Evolutionary conservation across 2,329 filamentous ascomycete species (phyloP), one percentile per base, ranked within the genome.

Genomic region (Aspergillus sp.): DNA sequence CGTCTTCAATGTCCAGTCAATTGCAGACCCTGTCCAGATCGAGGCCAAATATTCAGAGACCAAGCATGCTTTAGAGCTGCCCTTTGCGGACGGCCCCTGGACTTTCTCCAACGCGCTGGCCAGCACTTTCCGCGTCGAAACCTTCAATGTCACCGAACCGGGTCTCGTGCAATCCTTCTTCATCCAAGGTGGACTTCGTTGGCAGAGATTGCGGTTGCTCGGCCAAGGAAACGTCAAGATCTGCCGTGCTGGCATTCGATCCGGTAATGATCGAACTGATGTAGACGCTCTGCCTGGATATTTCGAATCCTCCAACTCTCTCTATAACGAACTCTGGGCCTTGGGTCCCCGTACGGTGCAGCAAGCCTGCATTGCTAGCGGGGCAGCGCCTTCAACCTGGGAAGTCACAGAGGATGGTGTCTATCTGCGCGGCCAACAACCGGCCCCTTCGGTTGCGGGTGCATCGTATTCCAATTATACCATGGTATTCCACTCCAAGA

Each of bases 41-140:
- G 49, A 53, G 34, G 43, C 48, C 7, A 51, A 51, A 37, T 53
- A 53, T 33, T 46, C 45, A 7, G 51, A 53, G 27, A 28, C 51
- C 4, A 40, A 45, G 9, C 5, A 38, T n/a, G 51, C 48, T 8
- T 34, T 51, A n/a, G 43, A 48, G 3, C 34, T 38, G 6, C 42
- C 45, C 11, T 50, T 41, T 27, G 42, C 38, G 5, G 51, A 53
- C 33, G 51, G 51, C 1, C 51, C 51, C 0, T 52, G 47, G 42
- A 46, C 42, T 1, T 53, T 51, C 29, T 33, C 43, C n/a, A 53
- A 47, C 13, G 44, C 47, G 1, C 40, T 53, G 0, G 33, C 49
- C 5, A 52, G 51, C 28, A 47, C 43, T 4, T 45, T 48, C 26
- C 46, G 47, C 6, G 43, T 50, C 6, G 51, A 53, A 39, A 51